Conservation (phyloP, 495 filamentous ascomycete species). For the Penicillium salamii region DNA sequence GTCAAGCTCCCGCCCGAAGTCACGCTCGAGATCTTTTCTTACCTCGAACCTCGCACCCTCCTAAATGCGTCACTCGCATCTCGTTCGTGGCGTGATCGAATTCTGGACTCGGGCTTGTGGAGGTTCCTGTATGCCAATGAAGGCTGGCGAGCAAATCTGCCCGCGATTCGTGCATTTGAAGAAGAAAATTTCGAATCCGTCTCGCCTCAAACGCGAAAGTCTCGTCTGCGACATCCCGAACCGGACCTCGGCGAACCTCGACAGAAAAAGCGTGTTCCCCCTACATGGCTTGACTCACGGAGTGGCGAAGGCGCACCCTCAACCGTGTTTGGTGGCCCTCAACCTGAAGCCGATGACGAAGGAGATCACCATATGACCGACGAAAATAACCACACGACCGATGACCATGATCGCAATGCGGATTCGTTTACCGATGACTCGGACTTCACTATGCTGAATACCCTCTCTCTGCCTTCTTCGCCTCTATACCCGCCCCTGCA, state of each 20-base stretch:
- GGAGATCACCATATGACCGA: slow-evolving; percentile 49
- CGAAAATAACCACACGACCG: slow-evolving; percentile 29
- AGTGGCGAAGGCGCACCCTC: slow-evolving; percentile 7
- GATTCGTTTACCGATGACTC: slow-evolving; percentile 6
- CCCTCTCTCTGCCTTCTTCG: slow-evolving; percentile 8
- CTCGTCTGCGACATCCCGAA: slow-evolving; percentile 41
- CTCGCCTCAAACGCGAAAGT: slow-evolving; percentile 44
- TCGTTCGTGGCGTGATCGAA: slow-evolving; percentile 74
- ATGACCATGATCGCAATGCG: slow-evolving; percentile 25
- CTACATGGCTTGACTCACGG: slow-evolving; percentile 40
- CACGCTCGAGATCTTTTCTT: slow-evolving; percentile 82
- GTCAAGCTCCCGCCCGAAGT: slow-evolving; percentile 82
- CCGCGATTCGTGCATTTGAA: slow-evolving; percentile 68
- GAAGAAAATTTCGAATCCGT: slow-evolving; percentile 46
- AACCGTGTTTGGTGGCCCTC: slow-evolving; percentile 8
- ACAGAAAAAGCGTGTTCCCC: slow-evolving; percentile 51
- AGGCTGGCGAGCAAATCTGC: slow-evolving; percentile 74
- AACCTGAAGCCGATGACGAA: slow-evolving; percentile 43
- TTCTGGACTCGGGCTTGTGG: slow-evolving; percentile 86
- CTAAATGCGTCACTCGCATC: slow-evolving; percentile 75
- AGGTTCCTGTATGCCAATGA: slow-evolving; percentile 73
- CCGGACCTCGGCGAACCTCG: slow-evolving; percentile 46
- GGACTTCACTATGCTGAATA: slow-evolving; percentile 4
- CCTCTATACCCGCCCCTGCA: slow-evolving; percentile 22
- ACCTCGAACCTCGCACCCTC: slow-evolving; percentile 72